Evolutionary conservation across 2,329 filamentous ascomycete species (phyloP).

Genomic region (Sclerotiophoma versabilis): DNA sequence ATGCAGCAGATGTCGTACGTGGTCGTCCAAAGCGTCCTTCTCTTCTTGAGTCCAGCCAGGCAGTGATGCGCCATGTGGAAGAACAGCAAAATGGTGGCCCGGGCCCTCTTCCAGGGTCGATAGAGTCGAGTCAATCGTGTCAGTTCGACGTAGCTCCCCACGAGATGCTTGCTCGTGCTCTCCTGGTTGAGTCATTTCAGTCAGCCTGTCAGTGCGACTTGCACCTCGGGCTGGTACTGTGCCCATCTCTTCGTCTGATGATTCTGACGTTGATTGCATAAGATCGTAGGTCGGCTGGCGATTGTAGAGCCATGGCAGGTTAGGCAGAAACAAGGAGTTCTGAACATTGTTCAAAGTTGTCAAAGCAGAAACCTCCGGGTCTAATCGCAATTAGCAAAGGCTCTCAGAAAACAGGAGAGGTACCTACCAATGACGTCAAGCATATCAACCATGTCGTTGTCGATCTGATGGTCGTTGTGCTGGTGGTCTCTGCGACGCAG

Average conservation of each 20-base stretch:
- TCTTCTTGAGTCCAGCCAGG: slow-evolving; percentile 80
- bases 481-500: slow-evolving; percentile 32
- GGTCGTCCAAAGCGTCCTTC: slow-evolving; percentile 78
- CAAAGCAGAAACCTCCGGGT: slow-evolving; percentile 82
- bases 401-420: background rate
- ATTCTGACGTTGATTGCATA: slow-evolving; percentile 55
- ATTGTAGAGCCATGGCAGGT: slow-evolving; percentile 76
- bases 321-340: slow-evolving; percentile 85
- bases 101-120: slow-evolving; percentile 54
- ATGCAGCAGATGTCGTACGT: slow-evolving; percentile 86
- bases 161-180: slow-evolving; percentile 26
- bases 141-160: slow-evolving; percentile 23
- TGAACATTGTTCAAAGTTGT: slow-evolving; percentile 91
- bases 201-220: slow-evolving; percentile 18
- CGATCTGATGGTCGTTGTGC: slow-evolving; percentile 57
- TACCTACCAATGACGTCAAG: slow-evolving; percentile 72
- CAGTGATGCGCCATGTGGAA: slow-evolving; percentile 75
- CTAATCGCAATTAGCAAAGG: slow-evolving; percentile 55
- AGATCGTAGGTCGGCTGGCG: slow-evolving; percentile 80
- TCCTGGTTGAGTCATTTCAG: slow-evolving; percentile 27
- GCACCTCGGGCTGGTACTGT: slow-evolving; percentile 11
- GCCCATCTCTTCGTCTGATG: slow-evolving; percentile 39
- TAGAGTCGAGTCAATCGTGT: slow-evolving; percentile 43
- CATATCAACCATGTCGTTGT: slow-evolving; percentile 68
- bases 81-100: slow-evolving; percentile 73